Evolutionary conservation across 345 rosid species (phyloP), one percentile per base, ranked within the genome.

Genomic region (Salix exigua): DNA sequence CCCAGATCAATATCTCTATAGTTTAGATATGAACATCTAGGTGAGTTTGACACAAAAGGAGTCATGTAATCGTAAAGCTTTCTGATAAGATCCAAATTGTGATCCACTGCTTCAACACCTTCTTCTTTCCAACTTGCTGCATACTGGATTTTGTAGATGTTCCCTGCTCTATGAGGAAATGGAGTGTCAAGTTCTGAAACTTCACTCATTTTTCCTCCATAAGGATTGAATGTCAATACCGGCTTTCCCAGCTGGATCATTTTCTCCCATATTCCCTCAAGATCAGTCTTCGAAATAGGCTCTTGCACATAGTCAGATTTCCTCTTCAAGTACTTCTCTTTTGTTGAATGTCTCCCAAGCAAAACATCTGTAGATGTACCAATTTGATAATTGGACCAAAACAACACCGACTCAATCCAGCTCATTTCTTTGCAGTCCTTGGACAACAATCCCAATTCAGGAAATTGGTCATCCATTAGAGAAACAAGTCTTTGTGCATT

Each of bases 1-100:
- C 97, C 98, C 42, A 90, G 11, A 72, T 91, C 97, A 18, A 90
- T 82, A 81, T 91, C 96, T 67, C 89, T 79, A 64, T 88, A 91
- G 31, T 91, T 91, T 23, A 87, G 60, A 51, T 87, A 93, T 3
- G 94, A 86, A 4, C 35, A 72, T 62, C 96, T 85, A 1, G 94
- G 92, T 25, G 78, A 76, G 30, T 72, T 71, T 4, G 91, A 84
- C 5, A 87, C 92, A n/a, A 76, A 86, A 0, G 92, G 85, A 8
- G 81, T 82, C 93, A 89, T 87, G 77, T 74, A 83, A 30, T 71
- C 73, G 55, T 87, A 86, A 2, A 90, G 75, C 71, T 67, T 67
- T 75, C 88, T 85, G 10, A 83, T 78, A 87, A 84, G 76, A 6
- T 81, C 75, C 25, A 90, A 74, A 14, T 82, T 80, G 40, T 42